Conservation (phyloP, 495 filamentous ascomycete species). For the Hyphodiscus hymeniophilus region DNA sequence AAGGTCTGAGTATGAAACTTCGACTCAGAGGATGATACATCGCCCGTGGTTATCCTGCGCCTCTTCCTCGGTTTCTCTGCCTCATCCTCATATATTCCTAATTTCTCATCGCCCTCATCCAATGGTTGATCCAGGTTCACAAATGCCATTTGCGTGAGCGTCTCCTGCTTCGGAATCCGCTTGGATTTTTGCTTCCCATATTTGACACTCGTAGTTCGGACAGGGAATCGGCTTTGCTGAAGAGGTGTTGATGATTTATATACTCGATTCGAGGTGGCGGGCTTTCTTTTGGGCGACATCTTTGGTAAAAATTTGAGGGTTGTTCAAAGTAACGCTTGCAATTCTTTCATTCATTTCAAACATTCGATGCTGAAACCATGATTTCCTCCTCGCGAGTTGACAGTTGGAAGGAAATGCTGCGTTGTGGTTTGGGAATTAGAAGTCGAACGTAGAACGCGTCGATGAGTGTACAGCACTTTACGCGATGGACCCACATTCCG, state of each 20-base stretch:
- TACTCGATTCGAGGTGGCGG: constrained; percentile 19
- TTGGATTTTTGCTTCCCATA: constrained; percentile 28
- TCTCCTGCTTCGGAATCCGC: constrained; percentile 30
- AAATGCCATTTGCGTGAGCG: constrained; percentile 41
- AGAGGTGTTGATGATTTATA: constrained; percentile 31
- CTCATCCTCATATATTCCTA: constrained; percentile 5
- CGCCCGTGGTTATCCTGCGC: constrained; percentile 39
- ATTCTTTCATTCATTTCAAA: background rate
- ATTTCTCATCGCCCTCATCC: constrained; percentile 10
- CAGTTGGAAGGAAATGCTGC: background rate
- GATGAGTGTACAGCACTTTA: too few relatives aligned
- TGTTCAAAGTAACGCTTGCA: background rate
- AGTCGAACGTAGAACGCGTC: too few relatives aligned
- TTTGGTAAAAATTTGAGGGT: background rate
- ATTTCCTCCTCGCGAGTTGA: background rate
- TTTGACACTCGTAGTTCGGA: constrained; percentile 25
- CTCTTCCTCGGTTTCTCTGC: constrained; percentile 26
- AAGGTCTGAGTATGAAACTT: constrained; percentile 9
- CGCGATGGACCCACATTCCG: too few relatives aligned
- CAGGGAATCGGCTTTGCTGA: constrained; percentile 32
- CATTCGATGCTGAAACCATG: background rate
- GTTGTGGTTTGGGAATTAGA: too few relatives aligned
- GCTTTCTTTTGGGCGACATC: constrained; percentile 11
- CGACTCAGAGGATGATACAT: constrained; percentile 17
- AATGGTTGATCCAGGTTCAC: constrained; percentile 9